Base-by-base conservation (phyloP, 2,329 filamentous ascomycete genomes). In the Pyrenophora teres region DNA sequence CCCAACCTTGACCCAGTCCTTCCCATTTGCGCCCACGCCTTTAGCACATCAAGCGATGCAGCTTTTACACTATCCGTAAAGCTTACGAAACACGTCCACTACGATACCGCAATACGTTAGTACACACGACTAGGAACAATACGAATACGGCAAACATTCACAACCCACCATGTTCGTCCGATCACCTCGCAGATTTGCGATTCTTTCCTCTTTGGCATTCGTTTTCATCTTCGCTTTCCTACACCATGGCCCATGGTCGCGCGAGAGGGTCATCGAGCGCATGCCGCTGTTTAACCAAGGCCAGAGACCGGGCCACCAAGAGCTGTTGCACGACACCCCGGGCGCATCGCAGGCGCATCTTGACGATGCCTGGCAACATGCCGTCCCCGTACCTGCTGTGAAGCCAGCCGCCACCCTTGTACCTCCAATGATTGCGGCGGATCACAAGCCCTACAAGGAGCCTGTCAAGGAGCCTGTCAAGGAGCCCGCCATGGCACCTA, bases 181-280 rank as follows among this genome's bases (percentile, higher is more conserved):
- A 38, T 73, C 73, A 50, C 71, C 73, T 6, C 70, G 73, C 59
- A 71, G 69, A 59, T 68, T 77, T 56, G 64, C 63, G 30, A 56
- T 77, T 46, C 56, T 76, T 47, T 67, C 65, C 19, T 63, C 73
- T 31, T 46, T 75, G 41, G 60, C 68, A 16, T 71, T 77, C 50
- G 36, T 65, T 49, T 65, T 69, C 45, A 55, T 70, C 35, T 59
- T 71, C 45, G 57, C 54, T n/a, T 56, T 70, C 6, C 46, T 69
- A 35, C 62, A 63, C 30, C 62, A 67, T 36, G 63, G 63, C n/a
- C 67, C 68, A 16, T 71, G 67, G 67, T 53, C 57, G 3, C 54
- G 58, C 12, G 48, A 59, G 21, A 50, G 52, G 19, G 61, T 66
- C 10, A 70, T 71, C 54, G 63, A 69, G 42, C 52, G 63, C 32